phyloP scores from a whole-genome alignment of 306 rosid species.

The Cucurbita argyrosperma region DNA sequence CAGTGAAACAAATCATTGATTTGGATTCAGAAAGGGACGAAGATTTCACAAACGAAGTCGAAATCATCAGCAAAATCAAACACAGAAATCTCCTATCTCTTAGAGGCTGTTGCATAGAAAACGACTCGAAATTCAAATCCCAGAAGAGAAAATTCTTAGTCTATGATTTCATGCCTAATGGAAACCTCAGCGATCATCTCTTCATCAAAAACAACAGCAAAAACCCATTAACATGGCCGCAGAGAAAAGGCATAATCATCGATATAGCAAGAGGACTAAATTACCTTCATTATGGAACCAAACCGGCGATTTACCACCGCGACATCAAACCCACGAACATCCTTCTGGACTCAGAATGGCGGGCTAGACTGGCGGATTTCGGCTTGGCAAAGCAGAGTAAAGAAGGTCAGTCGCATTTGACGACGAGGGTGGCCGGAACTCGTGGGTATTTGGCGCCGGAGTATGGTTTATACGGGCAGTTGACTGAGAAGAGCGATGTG shows the following conservation, averaged over 20 bases:
- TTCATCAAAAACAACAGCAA: neutral
- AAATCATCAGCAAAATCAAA: constrained; percentile 60
- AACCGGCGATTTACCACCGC: constrained; percentile 68
- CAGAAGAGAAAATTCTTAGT: constrained; percentile 50
- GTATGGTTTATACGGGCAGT: constrained; percentile 64
- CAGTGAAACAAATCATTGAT: constrained; percentile 44
- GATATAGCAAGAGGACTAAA: constrained; percentile 78
- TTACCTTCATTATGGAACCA: constrained; percentile 59
- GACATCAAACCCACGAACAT: constrained; percentile 65
- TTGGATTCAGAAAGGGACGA: constrained; percentile 55
- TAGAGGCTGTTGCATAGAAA: constrained; percentile 59
- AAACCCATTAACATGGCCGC: constrained; percentile 50
- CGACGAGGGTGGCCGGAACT: constrained; percentile 76
- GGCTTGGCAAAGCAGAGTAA: constrained; percentile 54
- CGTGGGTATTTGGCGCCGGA: constrained; percentile 76
- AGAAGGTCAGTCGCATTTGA: constrained; percentile 55
- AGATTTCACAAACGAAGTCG: constrained; percentile 63
- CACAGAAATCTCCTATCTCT: constrained; percentile 68
- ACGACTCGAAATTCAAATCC: constrained; percentile 30
- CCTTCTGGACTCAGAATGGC: constrained; percentile 54
- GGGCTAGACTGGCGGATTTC: constrained; percentile 60
- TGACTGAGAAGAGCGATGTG: constrained; percentile 66
- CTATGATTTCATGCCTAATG: constrained; percentile 66
- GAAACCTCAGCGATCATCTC: constrained; percentile 42
- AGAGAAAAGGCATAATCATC: constrained; percentile 52